Conservation (phyloP, 2,329 filamentous ascomycete genomes). For the Colletotrichum viniferum region DNA sequence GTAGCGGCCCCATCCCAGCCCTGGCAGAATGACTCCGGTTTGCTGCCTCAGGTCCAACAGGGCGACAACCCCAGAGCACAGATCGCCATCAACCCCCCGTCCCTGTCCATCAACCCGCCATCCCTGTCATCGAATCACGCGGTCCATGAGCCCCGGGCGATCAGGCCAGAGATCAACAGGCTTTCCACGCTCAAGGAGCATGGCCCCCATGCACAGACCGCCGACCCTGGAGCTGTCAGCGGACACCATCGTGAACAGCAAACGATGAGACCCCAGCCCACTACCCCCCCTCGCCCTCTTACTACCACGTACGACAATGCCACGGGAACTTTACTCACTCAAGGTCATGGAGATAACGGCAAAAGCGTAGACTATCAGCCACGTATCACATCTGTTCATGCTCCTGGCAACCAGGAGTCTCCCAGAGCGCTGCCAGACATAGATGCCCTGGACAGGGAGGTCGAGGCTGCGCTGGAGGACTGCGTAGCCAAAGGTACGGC, state of each 20-base stretch:
- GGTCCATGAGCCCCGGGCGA: neutral
- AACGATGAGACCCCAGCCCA: neutral
- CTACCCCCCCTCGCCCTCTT: neutral
- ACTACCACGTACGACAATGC: neutral
- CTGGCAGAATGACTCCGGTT: neutral
- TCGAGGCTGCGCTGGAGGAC: neutral
- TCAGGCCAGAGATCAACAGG: neutral
- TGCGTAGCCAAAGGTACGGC: neutral
- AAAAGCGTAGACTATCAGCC: neutral
- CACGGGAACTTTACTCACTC: neutral
- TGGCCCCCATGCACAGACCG: neutral
- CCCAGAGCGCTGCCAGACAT: neutral
- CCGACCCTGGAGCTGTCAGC: neutral
- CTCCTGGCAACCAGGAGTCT: neutral
- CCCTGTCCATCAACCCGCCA: neutral
- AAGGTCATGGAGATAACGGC: neutral
- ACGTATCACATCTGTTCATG: neutral
- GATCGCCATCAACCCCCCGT: neutral
- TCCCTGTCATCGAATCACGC: neutral
- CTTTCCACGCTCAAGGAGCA: neutral
- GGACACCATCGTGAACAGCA: neutral
- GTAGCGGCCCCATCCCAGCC: neutral
- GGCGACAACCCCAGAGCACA: neutral
- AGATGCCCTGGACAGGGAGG: neutral
- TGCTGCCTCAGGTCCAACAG: neutral